Base-by-base conservation (phyloP, 192 early-diverging fungal genomes). In the Backusella macrospora region DNA sequence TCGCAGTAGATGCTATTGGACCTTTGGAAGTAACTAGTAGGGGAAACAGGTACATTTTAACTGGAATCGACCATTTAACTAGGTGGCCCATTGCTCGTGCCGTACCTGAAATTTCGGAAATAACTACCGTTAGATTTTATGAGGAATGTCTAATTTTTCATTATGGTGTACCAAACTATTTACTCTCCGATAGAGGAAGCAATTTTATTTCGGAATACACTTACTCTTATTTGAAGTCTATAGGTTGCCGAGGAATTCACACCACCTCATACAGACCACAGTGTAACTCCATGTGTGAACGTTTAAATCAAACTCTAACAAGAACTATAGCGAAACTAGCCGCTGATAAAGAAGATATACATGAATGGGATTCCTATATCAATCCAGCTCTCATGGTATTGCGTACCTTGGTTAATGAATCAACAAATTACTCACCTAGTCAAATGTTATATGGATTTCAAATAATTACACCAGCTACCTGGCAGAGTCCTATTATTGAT, bases 1-100 rank as follows among this genome's bases (percentile, higher is more conserved):
- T 34, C 2, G 29, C 29, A 34, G 29, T 34, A 34, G 66, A 75
- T 48, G 66, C 73, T 6, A 40, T 75, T 37, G 73, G 73, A 6
- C 73, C 73, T 3, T 5, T 75, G 38, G 6, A 10, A 23, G 6
- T 6, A 8, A 44, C 69, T 1, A 48, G n/a, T 4, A 44, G 47
- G 0, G 72, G 75, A 9, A 78, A 78, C 21, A 16, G 29, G 1
- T 81, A 78, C 64, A 77, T 81, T 2, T 39, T 81, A 4, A 48
- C 70, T 0, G 75, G 68, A 8, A 69, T 74, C 15, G 76, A 77
- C 23, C 75, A 81, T 38, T 16, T 72, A 0, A 81, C 73, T 0
- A 62, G 64, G 10, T 81, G 75, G 73, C 79, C 75, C 0, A 49
- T 74, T n/a, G 75, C 75, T 0, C n/a, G 6, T 0, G 75, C 75